Base-by-base conservation (phyloP, 805 yeast species). In the Dipodascus geniculatus region DNA sequence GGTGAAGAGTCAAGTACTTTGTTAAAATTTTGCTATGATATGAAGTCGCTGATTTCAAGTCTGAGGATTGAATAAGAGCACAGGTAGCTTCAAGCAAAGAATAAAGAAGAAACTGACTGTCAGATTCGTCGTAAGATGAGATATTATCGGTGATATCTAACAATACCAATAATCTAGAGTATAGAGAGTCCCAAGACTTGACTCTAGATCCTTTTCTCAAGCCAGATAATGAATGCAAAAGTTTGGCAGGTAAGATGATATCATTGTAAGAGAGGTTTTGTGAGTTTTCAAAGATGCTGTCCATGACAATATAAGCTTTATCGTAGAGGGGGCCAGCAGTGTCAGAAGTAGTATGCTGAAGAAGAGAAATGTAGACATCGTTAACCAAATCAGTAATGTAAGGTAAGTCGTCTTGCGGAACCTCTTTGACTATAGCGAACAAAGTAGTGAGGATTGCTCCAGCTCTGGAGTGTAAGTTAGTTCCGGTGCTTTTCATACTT, bases 391-490 rank as follows among this genome's bases (percentile, higher is more conserved):
- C n/a, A 11, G 20, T 20, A 44, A 22, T 33, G 17, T 49, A 49
- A 9, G 42, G 42, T 3, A 49, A 6, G 23, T 33, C 4, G 11
- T 35, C 23, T 49, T 31, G 20, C 48, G 52, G 28, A 23, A 23
- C 23, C n/a, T 48, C 22, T 51, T 50, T 6, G 23, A 38, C 6
- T 9, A 16, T 17, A 0, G 51, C 51, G 16, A 61, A 51, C 20
- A 64, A 17, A 20, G 49, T 50, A 8, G 55, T 42, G 9, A 86
- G 63, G 3, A 87, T 79, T 0, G 68, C 53, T 1, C 72, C 64
- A 0, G 89, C 72, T 63, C 81, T 87, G 1, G 96, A 85, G 65
- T 91, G 96, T 56, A 90, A 72, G 0, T 85, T 74, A 3, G 79
- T 84, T 14, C 77, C 77, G 0, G 95, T 81, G 48, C 87, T 81